Evolutionary conservation across 441 rosid species (phyloP).

Genomic region (Erysimum cheiri): DNA sequence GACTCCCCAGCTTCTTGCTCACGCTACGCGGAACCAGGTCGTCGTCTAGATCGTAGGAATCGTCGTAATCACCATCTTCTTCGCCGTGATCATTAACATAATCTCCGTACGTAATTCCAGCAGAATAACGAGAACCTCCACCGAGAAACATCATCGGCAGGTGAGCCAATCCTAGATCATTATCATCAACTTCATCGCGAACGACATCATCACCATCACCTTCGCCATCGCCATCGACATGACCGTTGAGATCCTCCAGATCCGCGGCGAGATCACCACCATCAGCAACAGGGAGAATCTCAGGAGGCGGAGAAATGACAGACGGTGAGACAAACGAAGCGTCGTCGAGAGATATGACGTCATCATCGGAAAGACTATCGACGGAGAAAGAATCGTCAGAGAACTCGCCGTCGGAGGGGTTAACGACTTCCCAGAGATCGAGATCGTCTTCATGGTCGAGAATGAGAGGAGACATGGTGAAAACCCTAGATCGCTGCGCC

Average conservation of each 20-base stretch:
- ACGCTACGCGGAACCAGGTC: slow-evolving; percentile 67
- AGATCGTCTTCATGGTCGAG: slow-evolving; percentile 34
- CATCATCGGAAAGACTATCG: slow-evolving; percentile 47
- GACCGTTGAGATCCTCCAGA: slow-evolving; percentile 24
- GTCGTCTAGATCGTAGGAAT: slow-evolving; percentile 67
- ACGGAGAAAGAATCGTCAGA: slow-evolving; percentile 49
- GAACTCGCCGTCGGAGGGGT: slow-evolving; percentile 44
- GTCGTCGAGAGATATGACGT: slow-evolving; percentile 45
- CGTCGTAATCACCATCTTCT: slow-evolving; percentile 41
- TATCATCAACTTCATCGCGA: slow-evolving; percentile 21
- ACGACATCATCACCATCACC: neutral
- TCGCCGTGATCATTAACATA: slow-evolving; percentile 10
- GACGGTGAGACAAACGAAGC: slow-evolving; percentile 13
- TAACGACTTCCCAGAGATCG: slow-evolving; percentile 45
- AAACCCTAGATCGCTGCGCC: slow-evolving; percentile 31
- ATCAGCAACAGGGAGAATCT: slow-evolving; percentile 2
- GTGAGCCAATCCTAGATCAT: slow-evolving; percentile 23
- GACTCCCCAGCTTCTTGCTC: slow-evolving; percentile 64
- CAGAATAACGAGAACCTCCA: slow-evolving; percentile 5
- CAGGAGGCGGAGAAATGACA: slow-evolving; percentile 7
- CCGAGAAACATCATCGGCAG: slow-evolving; percentile 3
- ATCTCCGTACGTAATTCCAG: slow-evolving; percentile 13
- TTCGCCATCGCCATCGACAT: neutral
- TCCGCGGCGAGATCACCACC: slow-evolving; percentile 24
- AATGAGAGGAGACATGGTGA: slow-evolving; percentile 45